These are phyloP conservation scores for Magnusiomyces paraingens DNA, from an alignment of 1,139 yeast genomes.

Conservation along the genomic window DNA sequence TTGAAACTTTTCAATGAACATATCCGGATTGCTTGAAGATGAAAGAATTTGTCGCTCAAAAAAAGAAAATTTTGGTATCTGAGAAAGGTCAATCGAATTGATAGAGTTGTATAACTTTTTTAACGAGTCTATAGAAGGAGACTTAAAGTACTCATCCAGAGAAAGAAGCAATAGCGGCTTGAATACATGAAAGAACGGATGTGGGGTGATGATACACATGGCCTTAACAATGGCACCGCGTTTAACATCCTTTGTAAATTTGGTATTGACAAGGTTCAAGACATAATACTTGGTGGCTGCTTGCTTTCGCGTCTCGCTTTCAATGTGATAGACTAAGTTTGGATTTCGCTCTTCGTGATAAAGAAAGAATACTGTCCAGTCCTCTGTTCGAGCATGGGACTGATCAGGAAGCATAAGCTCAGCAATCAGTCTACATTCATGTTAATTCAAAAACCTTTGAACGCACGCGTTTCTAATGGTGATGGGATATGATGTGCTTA, in stretches of 20 bases:
- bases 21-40: constrained; percentile 26
- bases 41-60: constrained; percentile 31
- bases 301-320: constrained; percentile 23
- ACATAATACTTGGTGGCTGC: constrained; percentile 44
- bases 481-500: constrained; percentile 14
- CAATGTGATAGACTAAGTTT: constrained; percentile 24
- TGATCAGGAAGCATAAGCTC: constrained; percentile 65
- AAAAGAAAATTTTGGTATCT: constrained; percentile 28
- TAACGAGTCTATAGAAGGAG: constrained; percentile 27
- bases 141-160: constrained; percentile 39
- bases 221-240: constrained; percentile 55
- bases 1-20: constrained; percentile 31
- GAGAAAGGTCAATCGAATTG: constrained; percentile 33
- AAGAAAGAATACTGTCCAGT: constrained; percentile 52
- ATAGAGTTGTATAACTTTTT: constrained; percentile 37
- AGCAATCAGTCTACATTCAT: constrained; percentile 29
- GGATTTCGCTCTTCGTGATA: constrained; percentile 33
- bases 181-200: constrained; percentile 50
- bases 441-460: background rate
- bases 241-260: constrained; percentile 40
- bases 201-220: constrained; percentile 47
- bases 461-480: background rate
- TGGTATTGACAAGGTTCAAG: constrained; percentile 52
- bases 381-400: constrained; percentile 53
- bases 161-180: constrained; percentile 52